phyloP scores from a whole-genome alignment of 1,139 yeast species.

The Hanseniaspora gamundiae region DNA sequence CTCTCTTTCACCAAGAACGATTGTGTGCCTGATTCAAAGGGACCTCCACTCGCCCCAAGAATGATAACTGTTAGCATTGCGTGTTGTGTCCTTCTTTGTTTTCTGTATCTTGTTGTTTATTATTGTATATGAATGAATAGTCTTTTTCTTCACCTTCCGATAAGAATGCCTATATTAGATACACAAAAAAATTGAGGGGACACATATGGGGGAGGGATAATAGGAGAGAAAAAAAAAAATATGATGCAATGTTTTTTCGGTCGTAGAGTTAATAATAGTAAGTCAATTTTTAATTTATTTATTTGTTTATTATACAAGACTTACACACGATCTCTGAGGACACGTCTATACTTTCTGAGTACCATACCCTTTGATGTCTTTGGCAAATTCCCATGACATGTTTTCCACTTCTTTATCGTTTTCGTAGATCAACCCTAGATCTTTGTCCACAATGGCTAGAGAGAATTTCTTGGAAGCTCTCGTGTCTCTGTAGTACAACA shows the following conservation, averaged over 20 bases:
- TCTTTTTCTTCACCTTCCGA: too few relatives aligned
- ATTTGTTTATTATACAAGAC: too few relatives aligned
- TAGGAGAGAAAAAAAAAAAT: too few relatives aligned
- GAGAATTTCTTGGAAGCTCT: constrained; percentile 81
- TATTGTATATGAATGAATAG: background rate
- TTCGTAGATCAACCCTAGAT: constrained; percentile 49
- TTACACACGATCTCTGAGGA: too few relatives aligned
- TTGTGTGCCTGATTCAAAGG: constrained; percentile 55
- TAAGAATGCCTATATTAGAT: too few relatives aligned
- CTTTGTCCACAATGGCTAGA: constrained; percentile 61
- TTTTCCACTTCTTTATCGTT: constrained; percentile 51
- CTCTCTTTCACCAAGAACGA: constrained; percentile 49
- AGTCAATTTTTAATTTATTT: constrained; percentile 1
- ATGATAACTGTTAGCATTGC: constrained; percentile 44
- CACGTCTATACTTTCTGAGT: constrained; percentile 38
- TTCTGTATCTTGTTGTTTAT: background rate
- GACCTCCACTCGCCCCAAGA: constrained; percentile 73
- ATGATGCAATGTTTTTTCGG: too few relatives aligned
- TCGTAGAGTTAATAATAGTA: too few relatives aligned
- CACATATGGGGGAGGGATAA: too few relatives aligned
- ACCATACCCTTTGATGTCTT: constrained; percentile 83
- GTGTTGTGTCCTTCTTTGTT: background rate
- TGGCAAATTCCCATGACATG: constrained; percentile 90
- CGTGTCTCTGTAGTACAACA: constrained; percentile 91
- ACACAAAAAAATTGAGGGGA: too few relatives aligned